Evolutionary conservation across 129 eudicot genomes (phyloP).

Genomic region (Glebionis coronaria): DNA sequence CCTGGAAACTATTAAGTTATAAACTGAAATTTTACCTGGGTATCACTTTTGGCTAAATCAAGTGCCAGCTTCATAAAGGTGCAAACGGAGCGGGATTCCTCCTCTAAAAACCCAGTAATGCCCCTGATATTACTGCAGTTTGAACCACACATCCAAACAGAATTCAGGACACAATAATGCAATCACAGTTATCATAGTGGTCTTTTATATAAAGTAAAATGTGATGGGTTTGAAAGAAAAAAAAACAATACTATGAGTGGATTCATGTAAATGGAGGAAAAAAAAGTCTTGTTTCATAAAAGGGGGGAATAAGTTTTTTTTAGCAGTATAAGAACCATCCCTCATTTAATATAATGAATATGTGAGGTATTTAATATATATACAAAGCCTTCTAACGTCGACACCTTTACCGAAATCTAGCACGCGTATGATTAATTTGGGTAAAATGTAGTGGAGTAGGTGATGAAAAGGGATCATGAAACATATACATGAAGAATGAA

Average conservation of each 20-base stretch:
- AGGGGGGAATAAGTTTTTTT: no score
- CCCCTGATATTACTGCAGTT: slow-evolving; percentile 75
- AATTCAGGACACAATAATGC: slow-evolving; percentile 6
- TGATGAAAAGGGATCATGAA: slow-evolving; percentile 4
- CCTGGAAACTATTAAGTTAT: slow-evolving; percentile 1
- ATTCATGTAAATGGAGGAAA: background rate
- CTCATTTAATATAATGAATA: no score
- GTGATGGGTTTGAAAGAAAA: background rate
- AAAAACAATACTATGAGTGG: background rate
- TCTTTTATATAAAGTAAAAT: background rate
- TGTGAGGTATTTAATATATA: no score
- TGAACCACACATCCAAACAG: slow-evolving; percentile 21
- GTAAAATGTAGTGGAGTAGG: background rate
- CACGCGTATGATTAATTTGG: slow-evolving; percentile 1
- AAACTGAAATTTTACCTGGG: slow-evolving; percentile 40
- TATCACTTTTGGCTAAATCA: slow-evolving; percentile 52
- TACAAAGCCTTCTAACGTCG: no score
- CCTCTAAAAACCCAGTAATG: slow-evolving; percentile 83
- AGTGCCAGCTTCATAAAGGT: slow-evolving; percentile 67
- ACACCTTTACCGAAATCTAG: no score
- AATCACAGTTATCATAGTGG: background rate
- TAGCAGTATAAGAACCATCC: no score
- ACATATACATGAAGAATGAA: slow-evolving; percentile 9
- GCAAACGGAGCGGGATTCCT: slow-evolving; percentile 54
- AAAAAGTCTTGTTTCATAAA: background rate